Evolutionary conservation across 116 monocot species (phyloP).

Genomic region (Papilionanthe hybrid): DNA sequence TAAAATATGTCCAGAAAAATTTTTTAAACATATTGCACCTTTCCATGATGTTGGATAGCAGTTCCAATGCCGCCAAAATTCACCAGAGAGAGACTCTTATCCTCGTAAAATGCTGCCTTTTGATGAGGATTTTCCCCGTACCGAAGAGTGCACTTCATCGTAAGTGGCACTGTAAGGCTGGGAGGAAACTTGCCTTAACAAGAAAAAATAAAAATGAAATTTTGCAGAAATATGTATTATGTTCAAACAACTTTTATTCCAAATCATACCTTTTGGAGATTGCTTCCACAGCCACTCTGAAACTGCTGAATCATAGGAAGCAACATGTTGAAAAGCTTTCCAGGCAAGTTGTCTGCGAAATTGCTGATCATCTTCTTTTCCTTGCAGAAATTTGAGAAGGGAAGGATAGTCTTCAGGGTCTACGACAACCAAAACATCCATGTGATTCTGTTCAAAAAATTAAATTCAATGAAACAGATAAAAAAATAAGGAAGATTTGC

Average conservation of each 20-base stretch:
- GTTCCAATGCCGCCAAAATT: constrained; percentile 97
- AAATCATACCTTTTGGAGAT: constrained; percentile 38
- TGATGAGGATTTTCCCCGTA: constrained; percentile 99
- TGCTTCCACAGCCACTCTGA: constrained; percentile 99
- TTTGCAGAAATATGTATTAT: background rate
- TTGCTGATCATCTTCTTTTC: constrained; percentile 48
- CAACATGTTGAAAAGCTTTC: constrained; percentile 97
- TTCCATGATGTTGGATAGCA: constrained; percentile 92
- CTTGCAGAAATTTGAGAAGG: constrained; percentile 68
- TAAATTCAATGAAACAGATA: background rate
- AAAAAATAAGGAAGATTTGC: no score
- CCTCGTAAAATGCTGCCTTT: constrained; percentile 85
- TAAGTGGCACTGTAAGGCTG: constrained; percentile 70
- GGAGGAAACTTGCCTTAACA: constrained; percentile 67
- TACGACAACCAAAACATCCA: constrained; percentile 90
- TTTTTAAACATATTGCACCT: constrained; percentile 37
- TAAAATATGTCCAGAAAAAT: background rate
- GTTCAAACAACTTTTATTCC: background rate
- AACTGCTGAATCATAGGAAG: constrained; percentile 94
- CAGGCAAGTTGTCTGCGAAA: constrained; percentile 75
- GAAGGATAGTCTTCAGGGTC: constrained; percentile 85
- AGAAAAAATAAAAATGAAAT: constrained; percentile 2
- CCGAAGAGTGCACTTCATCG: constrained; percentile 59
- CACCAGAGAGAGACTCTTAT: constrained; percentile 76
- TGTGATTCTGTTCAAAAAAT: constrained; percentile 70